Evolutionary conservation across 2,329 filamentous ascomycete species (phyloP), one percentile per base, ranked within the genome.

Genomic region (Alternaria sp.): DNA sequence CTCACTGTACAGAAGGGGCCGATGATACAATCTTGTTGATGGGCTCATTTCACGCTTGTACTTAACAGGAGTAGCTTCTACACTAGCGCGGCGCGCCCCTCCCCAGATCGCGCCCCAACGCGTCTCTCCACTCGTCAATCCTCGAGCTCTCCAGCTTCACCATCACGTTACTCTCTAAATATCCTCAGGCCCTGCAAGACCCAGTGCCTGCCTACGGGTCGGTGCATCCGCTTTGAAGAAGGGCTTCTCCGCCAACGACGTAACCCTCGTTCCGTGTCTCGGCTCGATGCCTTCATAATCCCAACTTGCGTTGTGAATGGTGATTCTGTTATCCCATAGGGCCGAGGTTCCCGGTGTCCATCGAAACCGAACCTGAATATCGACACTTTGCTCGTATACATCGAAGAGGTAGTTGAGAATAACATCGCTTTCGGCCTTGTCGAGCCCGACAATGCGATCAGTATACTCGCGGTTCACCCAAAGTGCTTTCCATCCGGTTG

Each of bases 401-500:
- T 89, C 82, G 62, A 81, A 90, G 33, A 92, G 74, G 58, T 91
- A 90, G 28, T 83, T 82, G 9, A 92, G 78, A 13, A 92, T 87
- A 0, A 86, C 63, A 65, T 91, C 89, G 56, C 88, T 90, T 75
- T 92, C 89, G 0, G 82, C 86, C 59, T 85, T 85, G 65, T 92
- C 88, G 0, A 92, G 74, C 0, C 89, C 90, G 0, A 91, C 85
- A 46, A 92, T 91, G 0, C 84, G 81, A 5, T 83, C 82, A 0
- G 89, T 91, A 83, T 91, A 88, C 2, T 86, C 80, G 3, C 88
- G 83, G 72, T 92, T 92, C 0, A 92, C 89, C 81, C 84, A 92
- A 0, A 92, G 80, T 0, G 87, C 82, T 74, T 91, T 92, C 89
- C 89, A 91, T 0, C 89, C 89, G 0, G 89, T 92, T 0, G 86